phyloP scores from a whole-genome alignment of 2,329 filamentous ascomycete genomes.

The Botrytis fragariae region DNA sequence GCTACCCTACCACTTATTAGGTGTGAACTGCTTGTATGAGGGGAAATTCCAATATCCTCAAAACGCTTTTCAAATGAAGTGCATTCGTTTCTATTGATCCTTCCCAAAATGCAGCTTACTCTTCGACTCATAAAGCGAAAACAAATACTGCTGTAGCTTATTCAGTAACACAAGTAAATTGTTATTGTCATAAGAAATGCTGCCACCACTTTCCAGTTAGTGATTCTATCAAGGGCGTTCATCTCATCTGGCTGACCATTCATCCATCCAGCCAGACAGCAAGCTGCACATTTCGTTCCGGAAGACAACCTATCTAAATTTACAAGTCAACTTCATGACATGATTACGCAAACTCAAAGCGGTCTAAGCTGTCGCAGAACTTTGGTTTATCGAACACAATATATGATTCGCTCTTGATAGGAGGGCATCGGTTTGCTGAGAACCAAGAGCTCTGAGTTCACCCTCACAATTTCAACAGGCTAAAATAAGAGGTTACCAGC shows the following conservation, averaged over 20 bases:
- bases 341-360: conserved; percentile 10
- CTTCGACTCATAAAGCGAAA: neutral
- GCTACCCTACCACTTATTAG: neutral
- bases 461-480: neutral
- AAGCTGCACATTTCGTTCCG: neutral
- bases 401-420: conserved; percentile 6
- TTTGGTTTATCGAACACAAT: conserved; percentile 11
- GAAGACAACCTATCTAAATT: conserved; percentile 6
- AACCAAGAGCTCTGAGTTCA: conserved; percentile 2
- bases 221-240: conserved; percentile 10
- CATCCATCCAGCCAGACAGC: conserved; percentile 4
- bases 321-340: conserved; percentile 12
- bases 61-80: neutral
- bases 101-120: conserved; percentile 8
- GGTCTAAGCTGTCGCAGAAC: conserved; percentile 15
- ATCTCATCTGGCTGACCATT: conserved; percentile 4
- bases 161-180: conserved; percentile 6
- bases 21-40: neutral
- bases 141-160: neutral
- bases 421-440: neutral
- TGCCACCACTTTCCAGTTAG: conserved; percentile 13
- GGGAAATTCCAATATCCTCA: neutral
- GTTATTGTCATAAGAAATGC: conserved; percentile 16
- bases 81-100: neutral
- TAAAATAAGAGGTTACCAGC: neutral